Evolutionary conservation across 805 yeast genomes (phyloP).

Genomic region (Kuraishia floccosa): DNA sequence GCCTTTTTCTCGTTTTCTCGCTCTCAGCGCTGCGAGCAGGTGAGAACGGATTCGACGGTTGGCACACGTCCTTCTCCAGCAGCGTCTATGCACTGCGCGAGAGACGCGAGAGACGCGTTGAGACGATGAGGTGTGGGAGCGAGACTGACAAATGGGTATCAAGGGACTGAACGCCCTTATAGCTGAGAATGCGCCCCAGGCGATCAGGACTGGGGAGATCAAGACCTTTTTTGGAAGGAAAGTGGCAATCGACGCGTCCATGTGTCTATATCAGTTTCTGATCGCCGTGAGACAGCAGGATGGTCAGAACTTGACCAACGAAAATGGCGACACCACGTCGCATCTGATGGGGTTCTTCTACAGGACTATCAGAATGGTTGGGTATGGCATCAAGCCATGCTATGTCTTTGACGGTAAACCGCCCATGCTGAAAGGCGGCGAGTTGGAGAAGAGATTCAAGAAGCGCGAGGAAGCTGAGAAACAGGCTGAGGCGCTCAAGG

Average conservation of each 20-base stretch:
- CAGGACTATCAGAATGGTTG: constrained; percentile 82
- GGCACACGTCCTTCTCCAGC: no score
- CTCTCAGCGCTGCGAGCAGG: no score
- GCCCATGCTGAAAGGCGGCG: constrained; percentile 88
- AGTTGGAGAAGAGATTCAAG: constrained; percentile 73
- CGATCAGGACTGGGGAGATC: constrained; percentile 69
- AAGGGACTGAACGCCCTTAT: constrained; percentile 77
- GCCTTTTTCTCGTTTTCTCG: no score
- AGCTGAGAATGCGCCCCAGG: constrained; percentile 80
- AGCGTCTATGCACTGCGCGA: no score
- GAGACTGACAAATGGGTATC: constrained; percentile 20
- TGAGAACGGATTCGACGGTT: no score
- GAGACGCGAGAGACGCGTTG: neutral
- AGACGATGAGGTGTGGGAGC: neutral
- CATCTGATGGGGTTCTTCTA: constrained; percentile 96
- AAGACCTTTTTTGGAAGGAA: constrained; percentile 85
- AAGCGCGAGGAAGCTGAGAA: constrained; percentile 77
- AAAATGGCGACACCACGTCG: constrained; percentile 84
- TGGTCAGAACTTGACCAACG: constrained; percentile 86
- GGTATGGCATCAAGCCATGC: constrained; percentile 90
- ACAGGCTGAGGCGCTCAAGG: constrained; percentile 63
- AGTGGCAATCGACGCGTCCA: constrained; percentile 93
- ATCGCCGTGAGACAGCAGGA: constrained; percentile 96
- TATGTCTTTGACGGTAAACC: constrained; percentile 98
- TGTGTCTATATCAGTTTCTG: constrained; percentile 92